A percentile compares a stretch with the other conserved stretches of the same genome.
phyloP scores from a whole-genome alignment of 176 grass and related monocot species.

The Aegilops longissima region DNA sequence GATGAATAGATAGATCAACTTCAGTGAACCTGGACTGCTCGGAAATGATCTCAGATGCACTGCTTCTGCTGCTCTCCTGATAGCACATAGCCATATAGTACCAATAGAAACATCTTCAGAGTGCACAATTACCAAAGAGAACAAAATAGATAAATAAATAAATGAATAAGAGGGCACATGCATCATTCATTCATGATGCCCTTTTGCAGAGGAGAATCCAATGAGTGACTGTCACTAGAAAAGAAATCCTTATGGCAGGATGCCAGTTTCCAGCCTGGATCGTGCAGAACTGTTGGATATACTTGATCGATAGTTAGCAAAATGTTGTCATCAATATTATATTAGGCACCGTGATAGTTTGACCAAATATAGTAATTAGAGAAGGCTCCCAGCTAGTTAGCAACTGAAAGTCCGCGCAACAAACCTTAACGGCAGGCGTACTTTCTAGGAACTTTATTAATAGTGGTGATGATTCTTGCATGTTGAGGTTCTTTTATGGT shows the following conservation, averaged over 20 bases:
- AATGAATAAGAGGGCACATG: slow-evolving; percentile 16
- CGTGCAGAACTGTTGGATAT: slow-evolving; percentile 27
- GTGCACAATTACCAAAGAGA: slow-evolving; percentile 30
- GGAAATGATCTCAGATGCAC: slow-evolving; percentile 31
- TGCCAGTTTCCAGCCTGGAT: slow-evolving; percentile 52
- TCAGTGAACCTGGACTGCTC: slow-evolving; percentile 36
- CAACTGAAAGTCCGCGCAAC: too few species aligned
- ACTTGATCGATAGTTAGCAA: slow-evolving; percentile 24
- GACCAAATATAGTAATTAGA: not conserved
- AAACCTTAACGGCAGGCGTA: too few species aligned
- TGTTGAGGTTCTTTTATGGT: too few species aligned
- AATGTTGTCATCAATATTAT: not conserved
- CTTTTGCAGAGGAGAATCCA: slow-evolving; percentile 39
- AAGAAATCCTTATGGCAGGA: slow-evolving; percentile 32
- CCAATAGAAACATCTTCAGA: slow-evolving; percentile 20
- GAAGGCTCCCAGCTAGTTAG: too few species aligned
- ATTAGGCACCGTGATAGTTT: not conserved
- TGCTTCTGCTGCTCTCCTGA: not conserved
- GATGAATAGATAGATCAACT: not conserved
- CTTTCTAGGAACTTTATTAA: too few species aligned
- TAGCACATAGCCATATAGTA: not conserved
- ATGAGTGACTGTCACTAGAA: slow-evolving; percentile 28
- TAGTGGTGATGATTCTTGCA: too few species aligned
- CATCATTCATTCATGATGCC: not conserved
- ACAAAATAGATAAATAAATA: slow-evolving; percentile 15